Evolutionary conservation across 306 rosid genomes (phyloP).

Genomic region (Oxytropis ochrocephala): DNA sequence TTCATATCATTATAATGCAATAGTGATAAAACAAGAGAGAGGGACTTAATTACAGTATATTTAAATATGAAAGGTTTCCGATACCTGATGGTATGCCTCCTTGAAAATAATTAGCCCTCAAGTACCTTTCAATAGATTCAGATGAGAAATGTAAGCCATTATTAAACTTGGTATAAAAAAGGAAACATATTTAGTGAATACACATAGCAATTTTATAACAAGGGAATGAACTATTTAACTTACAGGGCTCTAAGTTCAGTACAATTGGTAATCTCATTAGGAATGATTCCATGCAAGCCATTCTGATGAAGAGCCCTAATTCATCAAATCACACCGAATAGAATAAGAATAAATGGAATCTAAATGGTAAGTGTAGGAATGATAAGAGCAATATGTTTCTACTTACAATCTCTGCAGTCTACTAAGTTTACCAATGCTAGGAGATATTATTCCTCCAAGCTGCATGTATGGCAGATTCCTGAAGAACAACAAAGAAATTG

Average conservation of each 20-base stretch:
- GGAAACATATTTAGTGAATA: not conserved
- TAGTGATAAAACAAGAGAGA: not conserved
- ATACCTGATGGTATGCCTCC: slow-evolving; percentile 85
- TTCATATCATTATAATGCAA: not conserved
- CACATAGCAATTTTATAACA: not conserved
- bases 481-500: slow-evolving; percentile 31
- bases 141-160: not conserved
- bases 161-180: not conserved
- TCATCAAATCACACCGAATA: slow-evolving; percentile 12
- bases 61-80: slow-evolving; percentile 84
- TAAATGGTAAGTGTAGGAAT: not conserved
- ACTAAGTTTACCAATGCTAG: slow-evolving; percentile 89
- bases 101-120: slow-evolving; percentile 90
- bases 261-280: slow-evolving; percentile 76
- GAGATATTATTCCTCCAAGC: slow-evolving; percentile 82
- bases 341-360: not conserved
- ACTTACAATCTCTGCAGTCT: slow-evolving; percentile 90
- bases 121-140: slow-evolving; percentile 50
- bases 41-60: slow-evolving; percentile 73
- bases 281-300: slow-evolving; percentile 83
- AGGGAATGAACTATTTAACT: slow-evolving; percentile 20
- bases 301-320: slow-evolving; percentile 94
- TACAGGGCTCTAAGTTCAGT: slow-evolving; percentile 89
- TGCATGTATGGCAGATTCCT: slow-evolving; percentile 88
- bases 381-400: not conserved